Percentiles rank a stretch among this genome's conserved stretches.
These are phyloP conservation scores for Macrophomina tecta DNA, from an alignment of 2,329 filamentous ascomycete species.

Conservation along the genomic window DNA sequence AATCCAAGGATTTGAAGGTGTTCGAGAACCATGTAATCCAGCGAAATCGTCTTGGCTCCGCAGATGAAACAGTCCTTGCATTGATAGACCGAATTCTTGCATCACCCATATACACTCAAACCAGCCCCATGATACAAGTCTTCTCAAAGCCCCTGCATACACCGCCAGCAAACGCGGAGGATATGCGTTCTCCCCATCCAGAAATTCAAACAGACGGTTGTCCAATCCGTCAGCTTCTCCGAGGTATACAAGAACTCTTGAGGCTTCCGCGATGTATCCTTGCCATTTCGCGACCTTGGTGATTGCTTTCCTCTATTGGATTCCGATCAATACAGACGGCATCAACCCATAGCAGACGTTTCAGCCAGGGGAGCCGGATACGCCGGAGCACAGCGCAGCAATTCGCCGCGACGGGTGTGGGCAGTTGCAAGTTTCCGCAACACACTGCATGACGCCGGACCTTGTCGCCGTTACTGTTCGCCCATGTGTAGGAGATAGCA, in stretches of 20 bases:
- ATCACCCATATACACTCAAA: constrained; percentile 2
- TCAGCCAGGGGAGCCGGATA: neutral
- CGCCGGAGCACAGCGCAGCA: neutral
- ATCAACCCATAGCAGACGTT: constrained; percentile 7
- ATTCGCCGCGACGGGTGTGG: neutral
- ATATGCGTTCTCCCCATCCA: neutral
- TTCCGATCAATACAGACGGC: constrained; percentile 16
- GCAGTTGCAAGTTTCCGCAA: neutral
- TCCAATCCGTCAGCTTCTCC: neutral
- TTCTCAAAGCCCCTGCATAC: neutral
- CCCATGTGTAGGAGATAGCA: constrained; percentile 16
- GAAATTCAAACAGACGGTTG: neutral
- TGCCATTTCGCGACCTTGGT: neutral
- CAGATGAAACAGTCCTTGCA: neutral
- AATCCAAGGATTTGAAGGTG: no score
- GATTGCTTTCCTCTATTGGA: neutral
- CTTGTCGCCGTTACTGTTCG: neutral
- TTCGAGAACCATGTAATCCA: no score
- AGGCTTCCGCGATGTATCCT: neutral
- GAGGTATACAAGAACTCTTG: neutral
- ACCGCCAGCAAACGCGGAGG: neutral
- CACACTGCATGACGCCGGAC: neutral
- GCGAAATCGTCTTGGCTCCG: neutral
- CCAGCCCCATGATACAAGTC: neutral
- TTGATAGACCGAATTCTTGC: neutral